Percentiles rank a stretch among this genome's conserved stretches.
These are phyloP conservation scores for Somion occarium DNA, from an alignment of 1,284 basidiomycete species.

Conservation along the genomic window DNA sequence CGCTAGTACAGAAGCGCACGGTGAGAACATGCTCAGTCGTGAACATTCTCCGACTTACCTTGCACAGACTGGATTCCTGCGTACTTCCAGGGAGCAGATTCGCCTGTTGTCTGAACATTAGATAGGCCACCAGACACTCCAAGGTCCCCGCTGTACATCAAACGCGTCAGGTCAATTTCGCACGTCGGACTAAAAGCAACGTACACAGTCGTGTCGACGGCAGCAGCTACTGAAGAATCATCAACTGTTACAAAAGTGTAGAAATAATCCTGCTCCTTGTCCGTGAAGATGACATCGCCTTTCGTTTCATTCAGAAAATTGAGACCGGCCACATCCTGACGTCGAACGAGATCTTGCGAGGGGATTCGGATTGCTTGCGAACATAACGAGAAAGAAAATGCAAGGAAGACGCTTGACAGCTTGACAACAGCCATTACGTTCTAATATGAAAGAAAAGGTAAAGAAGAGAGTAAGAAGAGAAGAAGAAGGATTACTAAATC, in stretches of 20 bases:
- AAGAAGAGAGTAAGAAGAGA: neutral
- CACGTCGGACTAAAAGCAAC: too few species aligned
- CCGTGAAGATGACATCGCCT: constrained; percentile 3
- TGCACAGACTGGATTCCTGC: neutral
- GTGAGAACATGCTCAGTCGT: neutral
- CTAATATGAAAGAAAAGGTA: neutral
- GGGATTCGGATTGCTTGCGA: neutral
- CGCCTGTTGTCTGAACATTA: neutral
- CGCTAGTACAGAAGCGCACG: neutral
- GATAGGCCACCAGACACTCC: constrained; percentile 1
- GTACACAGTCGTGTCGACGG: neutral
- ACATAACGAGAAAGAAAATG: constrained; percentile 2
- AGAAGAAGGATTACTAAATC: neutral
- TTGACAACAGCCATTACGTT: neutral
- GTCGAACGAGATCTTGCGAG: neutral
- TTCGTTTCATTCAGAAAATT: neutral
- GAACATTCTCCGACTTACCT: neutral
- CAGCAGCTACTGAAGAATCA: neutral
- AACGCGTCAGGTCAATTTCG: neutral
- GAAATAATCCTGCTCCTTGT: neutral
- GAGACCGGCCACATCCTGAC: neutral
- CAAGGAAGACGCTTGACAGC: neutral
- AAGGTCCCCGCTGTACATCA: neutral
- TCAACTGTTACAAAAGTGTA: constrained; percentile 2
- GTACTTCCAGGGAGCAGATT: neutral